Percentiles rank a stretch among this genome's conserved stretches.
phyloP scores from a whole-genome alignment of 495 filamentous ascomycete species.

The Friedmanniomyces endolithicus region DNA sequence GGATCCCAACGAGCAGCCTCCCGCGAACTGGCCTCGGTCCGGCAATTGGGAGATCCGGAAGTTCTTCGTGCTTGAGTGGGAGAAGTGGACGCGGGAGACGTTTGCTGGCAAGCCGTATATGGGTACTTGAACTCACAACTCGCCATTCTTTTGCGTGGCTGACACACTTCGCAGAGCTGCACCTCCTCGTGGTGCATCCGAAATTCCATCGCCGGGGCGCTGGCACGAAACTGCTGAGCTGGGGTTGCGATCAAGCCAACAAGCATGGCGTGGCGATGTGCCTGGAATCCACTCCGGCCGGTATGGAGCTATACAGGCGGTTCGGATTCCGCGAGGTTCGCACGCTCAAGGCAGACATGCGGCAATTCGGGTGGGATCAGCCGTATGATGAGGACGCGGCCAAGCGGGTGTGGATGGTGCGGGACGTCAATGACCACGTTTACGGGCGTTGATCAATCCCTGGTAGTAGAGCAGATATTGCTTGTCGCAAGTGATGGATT shows the following conservation, averaged over 20 bases:
- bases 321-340: constrained; percentile 16
- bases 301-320: constrained; percentile 14
- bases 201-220: constrained; percentile 12
- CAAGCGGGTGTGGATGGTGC: constrained; percentile 16
- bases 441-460: too few species aligned
- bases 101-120: constrained; percentile 18
- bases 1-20: constrained; percentile 11
- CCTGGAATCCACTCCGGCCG: constrained; percentile 17
- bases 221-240: constrained; percentile 9
- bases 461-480: too few species aligned
- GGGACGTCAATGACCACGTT: neutral
- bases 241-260: constrained; percentile 21
- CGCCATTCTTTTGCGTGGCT: neutral
- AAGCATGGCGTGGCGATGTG: constrained; percentile 4
- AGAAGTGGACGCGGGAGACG: constrained; percentile 5
- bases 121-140: neutral
- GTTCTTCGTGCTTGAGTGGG: constrained; percentile 12
- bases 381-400: constrained; percentile 17
- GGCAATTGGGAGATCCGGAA: constrained; percentile 11
- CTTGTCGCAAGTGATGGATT: too few species aligned
- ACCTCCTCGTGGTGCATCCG: constrained; percentile 16
- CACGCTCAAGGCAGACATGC: constrained; percentile 14
- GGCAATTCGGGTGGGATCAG: constrained; percentile 12
- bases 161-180: constrained; percentile 7
- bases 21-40: constrained; percentile 10